These are phyloP conservation scores for Aspergillus brasiliensis DNA, from an alignment of 2,329 filamentous ascomycete genomes.

Conservation along the genomic window DNA sequence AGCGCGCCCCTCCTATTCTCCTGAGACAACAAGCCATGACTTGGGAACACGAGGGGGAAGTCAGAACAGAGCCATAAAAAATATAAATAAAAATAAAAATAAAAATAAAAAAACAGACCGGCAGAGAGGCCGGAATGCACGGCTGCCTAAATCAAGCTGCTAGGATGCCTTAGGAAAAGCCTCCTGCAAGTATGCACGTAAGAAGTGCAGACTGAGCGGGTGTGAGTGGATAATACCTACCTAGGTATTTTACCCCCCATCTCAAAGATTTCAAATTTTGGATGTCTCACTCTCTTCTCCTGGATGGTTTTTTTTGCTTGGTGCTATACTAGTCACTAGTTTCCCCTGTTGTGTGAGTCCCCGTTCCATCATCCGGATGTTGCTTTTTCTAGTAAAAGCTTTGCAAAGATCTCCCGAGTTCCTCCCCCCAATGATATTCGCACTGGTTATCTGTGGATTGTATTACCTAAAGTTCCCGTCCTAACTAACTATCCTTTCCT, in stretches of 20 bases:
- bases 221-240: background rate
- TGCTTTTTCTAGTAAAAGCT: background rate
- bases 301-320: background rate
- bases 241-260: background rate
- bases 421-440: too few species aligned
- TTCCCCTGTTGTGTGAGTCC: too few species aligned
- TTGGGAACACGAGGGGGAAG: slow-evolving; percentile 10
- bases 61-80: too few species aligned
- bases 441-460: too few species aligned
- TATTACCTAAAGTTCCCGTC: background rate
- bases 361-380: background rate
- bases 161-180: background rate
- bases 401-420: too few species aligned
- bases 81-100: too few species aligned
- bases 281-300: background rate
- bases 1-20: background rate
- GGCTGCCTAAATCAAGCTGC: slow-evolving; percentile 1
- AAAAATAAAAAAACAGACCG: background rate
- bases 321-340: too few species aligned
- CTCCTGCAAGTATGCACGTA: slow-evolving; percentile 5
- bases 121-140: background rate
- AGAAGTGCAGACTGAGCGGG: background rate
- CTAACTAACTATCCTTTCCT: background rate
- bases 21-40: background rate
- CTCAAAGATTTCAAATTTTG: background rate